These are phyloP conservation scores for Penicillium decumbens DNA, from an alignment of 2,329 filamentous ascomycete genomes.

Conservation along the genomic window DNA sequence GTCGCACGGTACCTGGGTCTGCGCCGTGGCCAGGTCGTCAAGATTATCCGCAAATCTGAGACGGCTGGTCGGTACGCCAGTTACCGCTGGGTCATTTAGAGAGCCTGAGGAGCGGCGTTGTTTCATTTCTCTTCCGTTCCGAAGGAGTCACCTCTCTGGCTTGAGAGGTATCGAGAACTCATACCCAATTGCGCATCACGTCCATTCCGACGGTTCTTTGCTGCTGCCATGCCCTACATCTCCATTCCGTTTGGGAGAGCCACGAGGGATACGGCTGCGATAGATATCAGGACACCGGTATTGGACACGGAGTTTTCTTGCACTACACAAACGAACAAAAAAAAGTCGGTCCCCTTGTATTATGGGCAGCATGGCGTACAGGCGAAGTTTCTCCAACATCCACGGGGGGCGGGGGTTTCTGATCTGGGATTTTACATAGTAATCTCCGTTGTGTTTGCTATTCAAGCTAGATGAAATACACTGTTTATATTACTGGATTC, in stretches of 20 bases:
- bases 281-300: conserved; percentile 5
- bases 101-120: background rate
- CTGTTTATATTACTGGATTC: conserved; percentile 5
- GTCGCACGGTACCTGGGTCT: conserved; percentile 89
- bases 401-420: conserved; percentile 19
- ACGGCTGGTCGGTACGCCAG: conserved; percentile 95
- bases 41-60: conserved; percentile 94
- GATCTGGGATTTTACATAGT: conserved; percentile 22
- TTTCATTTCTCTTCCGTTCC: background rate
- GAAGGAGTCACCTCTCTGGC: background rate
- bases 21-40: conserved; percentile 89
- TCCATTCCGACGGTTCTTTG: conserved; percentile 7
- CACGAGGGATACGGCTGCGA: background rate
- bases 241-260: background rate
- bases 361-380: conserved; percentile 39
- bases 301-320: conserved; percentile 22
- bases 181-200: conserved; percentile 14
- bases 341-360: conserved; percentile 30
- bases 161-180: conserved; percentile 3
- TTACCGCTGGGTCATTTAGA: conserved; percentile 66
- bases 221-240: background rate
- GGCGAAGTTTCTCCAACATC: conserved; percentile 31
- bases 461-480: conserved; percentile 20
- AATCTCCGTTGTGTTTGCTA: conserved; percentile 15
- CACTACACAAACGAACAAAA: conserved; percentile 22